Percentiles rank a stretch among this genome's conserved stretches.
phyloP scores from a whole-genome alignment of 257 asterid genomes.

The Primulina huaijiensis region DNA sequence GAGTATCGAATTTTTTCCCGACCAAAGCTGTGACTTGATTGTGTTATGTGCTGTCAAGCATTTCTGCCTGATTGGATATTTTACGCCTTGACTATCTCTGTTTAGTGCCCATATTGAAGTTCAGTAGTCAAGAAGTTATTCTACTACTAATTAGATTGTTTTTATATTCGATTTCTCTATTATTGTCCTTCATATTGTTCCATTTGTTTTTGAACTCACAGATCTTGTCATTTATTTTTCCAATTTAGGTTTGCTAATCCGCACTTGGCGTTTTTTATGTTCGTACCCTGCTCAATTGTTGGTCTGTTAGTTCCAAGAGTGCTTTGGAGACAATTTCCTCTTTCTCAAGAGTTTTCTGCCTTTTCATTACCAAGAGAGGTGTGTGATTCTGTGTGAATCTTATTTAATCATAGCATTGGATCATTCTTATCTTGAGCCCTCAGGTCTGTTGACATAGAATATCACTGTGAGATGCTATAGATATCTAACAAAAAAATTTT shows the following conservation, averaged over 20 bases:
- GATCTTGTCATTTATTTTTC: conserved; percentile 21
- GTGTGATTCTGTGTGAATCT: conserved; percentile 24
- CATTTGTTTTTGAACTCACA: conserved; percentile 6
- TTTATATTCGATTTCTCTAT: conserved; percentile 16
- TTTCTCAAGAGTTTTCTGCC: conserved; percentile 54
- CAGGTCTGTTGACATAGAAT: conserved; percentile 9
- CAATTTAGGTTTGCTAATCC: conserved; percentile 76
- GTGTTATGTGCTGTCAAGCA: background rate
- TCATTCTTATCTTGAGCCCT: background rate
- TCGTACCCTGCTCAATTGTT: conserved; percentile 79
- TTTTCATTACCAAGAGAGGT: conserved; percentile 62
- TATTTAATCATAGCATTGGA: conserved; percentile 11
- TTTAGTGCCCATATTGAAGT: background rate
- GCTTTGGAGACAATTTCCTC: conserved; percentile 62
- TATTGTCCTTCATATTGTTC: conserved; percentile 3
- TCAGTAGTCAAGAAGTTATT: background rate
- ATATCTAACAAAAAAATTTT: background rate
- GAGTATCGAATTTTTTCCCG: background rate
- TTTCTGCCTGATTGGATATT: background rate
- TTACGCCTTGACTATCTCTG: background rate
- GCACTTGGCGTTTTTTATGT: conserved; percentile 78
- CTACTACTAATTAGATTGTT: background rate
- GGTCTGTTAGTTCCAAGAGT: conserved; percentile 79
- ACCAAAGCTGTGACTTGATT: background rate
- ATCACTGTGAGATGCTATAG: conserved; percentile 17